Evolutionary conservation across 305 asterid genomes (phyloP).

Genomic region (Fraxinus velutina): DNA sequence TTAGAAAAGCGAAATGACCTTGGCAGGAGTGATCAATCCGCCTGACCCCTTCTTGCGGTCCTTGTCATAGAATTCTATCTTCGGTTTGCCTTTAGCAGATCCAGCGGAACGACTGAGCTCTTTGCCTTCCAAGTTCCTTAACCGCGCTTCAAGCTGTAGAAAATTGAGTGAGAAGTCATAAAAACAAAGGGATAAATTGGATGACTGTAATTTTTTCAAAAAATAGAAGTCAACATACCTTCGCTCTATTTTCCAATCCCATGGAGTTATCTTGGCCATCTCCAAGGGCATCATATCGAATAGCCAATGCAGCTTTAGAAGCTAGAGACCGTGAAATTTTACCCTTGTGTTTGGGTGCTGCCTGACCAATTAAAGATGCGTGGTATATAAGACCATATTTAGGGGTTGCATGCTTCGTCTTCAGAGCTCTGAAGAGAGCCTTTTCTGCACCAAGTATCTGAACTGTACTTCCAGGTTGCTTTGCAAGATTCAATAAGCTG

Average conservation of each 20-base stretch:
- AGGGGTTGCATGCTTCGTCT: slow-evolving; percentile 95
- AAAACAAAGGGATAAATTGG: background rate
- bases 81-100: slow-evolving; percentile 83
- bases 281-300: slow-evolving; percentile 86
- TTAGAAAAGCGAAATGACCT: slow-evolving; percentile 42
- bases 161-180: slow-evolving; percentile 2
- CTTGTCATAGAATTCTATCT: slow-evolving; percentile 78
- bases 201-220: background rate
- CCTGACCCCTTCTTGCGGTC: slow-evolving; percentile 76
- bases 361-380: slow-evolving; percentile 94
- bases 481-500: slow-evolving; percentile 88
- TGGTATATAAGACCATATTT: slow-evolving; percentile 93
- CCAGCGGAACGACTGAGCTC: slow-evolving; percentile 76
- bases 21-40: slow-evolving; percentile 74
- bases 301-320: slow-evolving; percentile 84
- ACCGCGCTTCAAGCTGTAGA: slow-evolving; percentile 75
- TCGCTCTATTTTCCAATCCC: slow-evolving; percentile 82
- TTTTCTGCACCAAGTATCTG: slow-evolving; percentile 98
- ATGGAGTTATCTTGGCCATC: slow-evolving; percentile 71
- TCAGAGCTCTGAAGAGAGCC: slow-evolving; percentile 90
- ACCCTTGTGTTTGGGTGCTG: slow-evolving; percentile 97
- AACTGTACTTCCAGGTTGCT: slow-evolving; percentile 97
- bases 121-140: slow-evolving; percentile 76
- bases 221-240: slow-evolving; percentile 43
- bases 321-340: slow-evolving; percentile 93